Evolutionary conservation across 1,284 basidiomycete species (phyloP), one percentile per base, ranked within the genome.

Genomic region (Cutaneotrichosporon cutaneum): DNA sequence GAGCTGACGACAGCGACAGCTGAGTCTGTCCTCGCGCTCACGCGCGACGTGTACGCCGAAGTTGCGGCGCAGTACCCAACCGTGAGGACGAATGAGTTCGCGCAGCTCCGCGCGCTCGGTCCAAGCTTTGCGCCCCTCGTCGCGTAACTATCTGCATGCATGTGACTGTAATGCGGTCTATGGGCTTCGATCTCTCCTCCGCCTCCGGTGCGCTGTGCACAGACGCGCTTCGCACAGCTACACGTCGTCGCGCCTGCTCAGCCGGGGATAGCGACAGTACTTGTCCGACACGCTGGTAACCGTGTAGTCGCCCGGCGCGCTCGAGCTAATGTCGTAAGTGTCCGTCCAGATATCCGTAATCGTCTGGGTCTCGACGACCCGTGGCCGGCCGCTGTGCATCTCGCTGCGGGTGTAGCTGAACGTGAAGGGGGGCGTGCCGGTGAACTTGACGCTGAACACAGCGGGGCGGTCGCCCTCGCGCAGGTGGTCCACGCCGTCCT

Each of bases 401-500:
- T 78, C 70, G 80, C 84, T 85, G 51, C 92, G 85, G 75, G 93
- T 91, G 76, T 93, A 94, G 0, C 91, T 92, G 79, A 99, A 98
- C 1, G 93, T 90, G 81, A 96, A 99, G 0, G 95, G 95, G 39
- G 95, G 89, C 70, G 90, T 90, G 59, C 95, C 95, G 51, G 87
- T 83, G 63, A 99, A 85, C 11, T 85, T 87, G 80, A 99, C 96
- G 51, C 52, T 56, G 60, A 90, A 82, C 65, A 96, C 94, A 75
- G 95, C 92, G 10, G 94, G 93, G 82, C 94, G 90, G 75, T 92
- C 90, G 64, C 90, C 93, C 82, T 97, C 93, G 63, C 92, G 87
- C 56, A 97, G 89, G 72, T 92, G 87, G 77, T 95, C 88, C 72
- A 89, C 87, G 47, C 95, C 95, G 60, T 90, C 88, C 9, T 88